phyloP scores from a whole-genome alignment of 2,329 filamentous ascomycete species.

The Colletotrichum aenigma region DNA sequence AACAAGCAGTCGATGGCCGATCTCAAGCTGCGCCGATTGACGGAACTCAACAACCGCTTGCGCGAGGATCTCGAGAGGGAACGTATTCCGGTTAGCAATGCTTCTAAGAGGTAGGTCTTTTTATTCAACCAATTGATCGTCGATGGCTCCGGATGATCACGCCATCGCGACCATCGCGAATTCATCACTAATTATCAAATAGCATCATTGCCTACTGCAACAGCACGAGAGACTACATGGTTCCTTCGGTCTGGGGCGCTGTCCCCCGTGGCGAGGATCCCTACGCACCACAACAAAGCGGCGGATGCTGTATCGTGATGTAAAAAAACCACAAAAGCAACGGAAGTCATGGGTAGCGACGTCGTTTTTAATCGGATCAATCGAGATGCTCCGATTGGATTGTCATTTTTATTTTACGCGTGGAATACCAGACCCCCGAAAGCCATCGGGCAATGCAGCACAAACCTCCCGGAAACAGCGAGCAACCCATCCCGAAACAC shows the following conservation, averaged over 20 bases:
- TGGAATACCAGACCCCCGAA: conserved; percentile 16
- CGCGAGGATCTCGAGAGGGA: conserved; percentile 96
- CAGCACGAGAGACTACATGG: conserved; percentile 98
- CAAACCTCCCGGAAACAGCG: conserved; percentile 5
- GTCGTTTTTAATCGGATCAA: background rate
- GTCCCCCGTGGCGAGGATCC: conserved; percentile 96
- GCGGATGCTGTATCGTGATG: conserved; percentile 96
- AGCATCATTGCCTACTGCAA: conserved; percentile 99
- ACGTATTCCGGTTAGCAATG: conserved; percentile 93
- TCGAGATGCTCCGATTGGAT: background rate
- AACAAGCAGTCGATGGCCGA: conserved; percentile 99
- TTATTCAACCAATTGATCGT: background rate
- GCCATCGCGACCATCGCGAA: background rate
- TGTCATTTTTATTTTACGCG: conserved; percentile 16
- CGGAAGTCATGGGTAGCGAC: conserved; percentile 1
- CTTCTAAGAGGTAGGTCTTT: conserved; percentile 75
- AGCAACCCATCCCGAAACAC: background rate
- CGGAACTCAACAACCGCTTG: conserved; percentile 94
- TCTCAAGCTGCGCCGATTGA: conserved; percentile 93
- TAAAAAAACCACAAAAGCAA: conserved; percentile 49
- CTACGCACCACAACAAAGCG: conserved; percentile 94
- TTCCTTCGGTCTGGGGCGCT: conserved; percentile 93
- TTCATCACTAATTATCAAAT: conserved; percentile 11
- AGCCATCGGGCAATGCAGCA: conserved; percentile 9
- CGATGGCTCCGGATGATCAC: background rate